phyloP scores from a whole-genome alignment of 306 rosid genomes.

The Corylus americana region DNA sequence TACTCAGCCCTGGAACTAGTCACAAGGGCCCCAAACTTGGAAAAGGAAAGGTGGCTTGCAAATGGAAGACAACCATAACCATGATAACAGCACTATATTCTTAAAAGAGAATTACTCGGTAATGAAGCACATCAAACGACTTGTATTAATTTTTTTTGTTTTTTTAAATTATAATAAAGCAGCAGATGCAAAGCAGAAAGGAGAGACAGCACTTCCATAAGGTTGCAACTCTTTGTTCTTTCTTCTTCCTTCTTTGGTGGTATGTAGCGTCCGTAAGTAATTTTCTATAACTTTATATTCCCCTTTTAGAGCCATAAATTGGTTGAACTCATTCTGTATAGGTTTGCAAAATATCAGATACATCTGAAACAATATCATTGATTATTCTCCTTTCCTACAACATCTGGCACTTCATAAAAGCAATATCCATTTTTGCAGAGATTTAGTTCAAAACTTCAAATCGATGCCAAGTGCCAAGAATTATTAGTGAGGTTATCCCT shows the following conservation, averaged over 20 bases:
- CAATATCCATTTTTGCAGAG: not conserved
- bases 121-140: not conserved
- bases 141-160: not conserved
- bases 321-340: not conserved
- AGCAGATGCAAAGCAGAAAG: slow-evolving; percentile 5
- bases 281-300: not conserved
- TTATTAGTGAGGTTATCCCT: not conserved
- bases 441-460: not conserved
- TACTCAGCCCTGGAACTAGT: not conserved
- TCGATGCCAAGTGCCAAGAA: not conserved
- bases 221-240: not conserved
- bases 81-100: not conserved
- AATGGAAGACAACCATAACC: not conserved
- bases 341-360: not conserved
- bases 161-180: not conserved
- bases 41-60: not conserved
- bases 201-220: not conserved
- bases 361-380: not conserved
- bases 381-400: not conserved
- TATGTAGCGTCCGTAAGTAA: not conserved
- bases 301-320: not conserved
- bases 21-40: not conserved
- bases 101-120: not conserved
- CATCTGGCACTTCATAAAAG: not conserved
- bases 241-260: not conserved